These are phyloP conservation scores for Hordeum vulgare DNA, from an alignment of 176 grass and related monocot genomes.

Conservation along the genomic window MorexV3_pseudomolecules_assembly NC_058520.1:221919298-221919797, in stretches of 20 bases:
- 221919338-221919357: neutral
- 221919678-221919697: neutral
- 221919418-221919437: neutral
- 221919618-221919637: neutral
- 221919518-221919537: neutral
- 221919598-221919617: constrained; percentile 31
- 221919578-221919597: constrained; percentile 46
- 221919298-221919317: too few species aligned
- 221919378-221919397: neutral
- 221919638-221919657: neutral
- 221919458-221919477: constrained; percentile 52
- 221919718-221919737: neutral
- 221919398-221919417: constrained; percentile 38
- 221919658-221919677: neutral
- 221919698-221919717: neutral
- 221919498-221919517: neutral
- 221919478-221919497: neutral
- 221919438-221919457: neutral
- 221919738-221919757: neutral
- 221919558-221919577: constrained; percentile 49
- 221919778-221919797: neutral
- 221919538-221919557: neutral
- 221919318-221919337: too few species aligned
- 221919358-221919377: neutral
- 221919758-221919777: neutral